Percentiles rank a stretch among this genome's conserved stretches.
phyloP scores from a whole-genome alignment of 2,329 filamentous ascomycete species.

The Dothidotthia symphoricarpi region DNA sequence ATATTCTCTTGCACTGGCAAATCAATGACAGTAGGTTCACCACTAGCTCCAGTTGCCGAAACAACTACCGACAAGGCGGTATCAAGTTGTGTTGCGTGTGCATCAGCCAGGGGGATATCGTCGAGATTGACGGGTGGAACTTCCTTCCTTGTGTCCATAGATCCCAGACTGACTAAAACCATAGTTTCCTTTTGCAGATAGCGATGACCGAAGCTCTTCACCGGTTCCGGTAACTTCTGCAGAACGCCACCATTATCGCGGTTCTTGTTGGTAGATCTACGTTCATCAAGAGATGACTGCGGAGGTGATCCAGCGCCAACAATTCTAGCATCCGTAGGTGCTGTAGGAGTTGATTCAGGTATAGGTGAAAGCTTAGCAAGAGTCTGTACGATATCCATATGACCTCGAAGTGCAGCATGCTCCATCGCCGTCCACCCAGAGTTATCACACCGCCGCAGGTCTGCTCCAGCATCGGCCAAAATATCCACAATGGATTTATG shows the following conservation, averaged over 20 bases:
- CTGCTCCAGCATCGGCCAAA: slow-evolving; percentile 73
- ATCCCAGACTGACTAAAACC: slow-evolving; percentile 87
- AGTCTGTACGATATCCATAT: slow-evolving; percentile 73
- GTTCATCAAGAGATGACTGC: slow-evolving; percentile 59
- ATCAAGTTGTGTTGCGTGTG: slow-evolving; percentile 89
- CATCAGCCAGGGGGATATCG: slow-evolving; percentile 79
- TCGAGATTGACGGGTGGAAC: slow-evolving; percentile 81
- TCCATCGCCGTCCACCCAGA: slow-evolving; percentile 95
- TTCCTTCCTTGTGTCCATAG: slow-evolving; percentile 87
- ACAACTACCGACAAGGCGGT: slow-evolving; percentile 91
- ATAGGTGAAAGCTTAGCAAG: slow-evolving; percentile 59
- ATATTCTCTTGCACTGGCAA: slow-evolving; percentile 92
- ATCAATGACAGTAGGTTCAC: slow-evolving; percentile 86
- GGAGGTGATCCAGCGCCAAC: slow-evolving; percentile 46
- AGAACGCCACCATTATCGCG: slow-evolving; percentile 37
- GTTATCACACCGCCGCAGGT: slow-evolving; percentile 71
- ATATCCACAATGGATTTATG: slow-evolving; percentile 72
- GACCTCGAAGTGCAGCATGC: slow-evolving; percentile 85
- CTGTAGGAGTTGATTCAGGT: slow-evolving; percentile 27
- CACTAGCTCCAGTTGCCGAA: slow-evolving; percentile 77
- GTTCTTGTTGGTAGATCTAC: slow-evolving; percentile 40
- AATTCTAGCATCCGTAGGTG: slow-evolving; percentile 26
- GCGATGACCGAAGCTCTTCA: slow-evolving; percentile 94
- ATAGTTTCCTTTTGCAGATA: slow-evolving; percentile 88
- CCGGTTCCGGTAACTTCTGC: slow-evolving; percentile 65